phyloP scores from a whole-genome alignment of 106 monocot species.

The Vanilla planifolia region DNA sequence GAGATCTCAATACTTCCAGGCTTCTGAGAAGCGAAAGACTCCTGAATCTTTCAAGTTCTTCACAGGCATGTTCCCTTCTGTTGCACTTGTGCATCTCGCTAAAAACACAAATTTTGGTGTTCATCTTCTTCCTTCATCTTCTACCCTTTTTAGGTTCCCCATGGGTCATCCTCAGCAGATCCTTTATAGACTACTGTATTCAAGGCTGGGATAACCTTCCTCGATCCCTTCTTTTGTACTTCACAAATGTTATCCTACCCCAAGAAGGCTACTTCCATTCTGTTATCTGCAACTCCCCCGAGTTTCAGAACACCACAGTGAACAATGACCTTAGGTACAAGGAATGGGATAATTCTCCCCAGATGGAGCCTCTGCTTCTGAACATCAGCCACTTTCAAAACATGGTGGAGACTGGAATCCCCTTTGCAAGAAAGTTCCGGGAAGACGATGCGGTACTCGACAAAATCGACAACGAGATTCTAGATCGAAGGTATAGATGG shows the following conservation, averaged over 20 bases:
- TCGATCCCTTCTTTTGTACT: constrained; percentile 53
- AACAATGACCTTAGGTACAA: constrained; percentile 43
- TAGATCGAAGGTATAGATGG: constrained; percentile 18
- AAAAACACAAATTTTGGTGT: neutral
- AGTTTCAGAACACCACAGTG: constrained; percentile 47
- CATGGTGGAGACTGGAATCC: constrained; percentile 28
- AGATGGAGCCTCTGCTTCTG: constrained; percentile 49
- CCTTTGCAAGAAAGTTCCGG: constrained; percentile 38
- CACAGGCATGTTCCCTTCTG: constrained; percentile 28
- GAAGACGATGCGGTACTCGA: constrained; percentile 39
- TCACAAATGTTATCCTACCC: constrained; percentile 48
- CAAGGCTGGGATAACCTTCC: constrained; percentile 65
- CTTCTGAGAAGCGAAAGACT: constrained; percentile 44
- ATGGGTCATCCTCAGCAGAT: constrained; percentile 70
- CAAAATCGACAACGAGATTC: constrained; percentile 37
- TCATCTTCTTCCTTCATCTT: neutral
- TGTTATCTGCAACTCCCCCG: constrained; percentile 48
- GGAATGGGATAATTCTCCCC: constrained; percentile 49
- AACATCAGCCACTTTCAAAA: constrained; percentile 26
- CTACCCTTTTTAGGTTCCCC: constrained; percentile 61
- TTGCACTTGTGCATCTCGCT: too few species aligned
- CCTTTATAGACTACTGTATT: constrained; percentile 50
- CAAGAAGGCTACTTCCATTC: constrained; percentile 65
- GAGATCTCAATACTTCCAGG: constrained; percentile 40
- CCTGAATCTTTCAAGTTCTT: constrained; percentile 68